Evolutionary conservation across 768 basidiomycete species (phyloP).

Genomic region (Cubamyces sp.): DNA sequence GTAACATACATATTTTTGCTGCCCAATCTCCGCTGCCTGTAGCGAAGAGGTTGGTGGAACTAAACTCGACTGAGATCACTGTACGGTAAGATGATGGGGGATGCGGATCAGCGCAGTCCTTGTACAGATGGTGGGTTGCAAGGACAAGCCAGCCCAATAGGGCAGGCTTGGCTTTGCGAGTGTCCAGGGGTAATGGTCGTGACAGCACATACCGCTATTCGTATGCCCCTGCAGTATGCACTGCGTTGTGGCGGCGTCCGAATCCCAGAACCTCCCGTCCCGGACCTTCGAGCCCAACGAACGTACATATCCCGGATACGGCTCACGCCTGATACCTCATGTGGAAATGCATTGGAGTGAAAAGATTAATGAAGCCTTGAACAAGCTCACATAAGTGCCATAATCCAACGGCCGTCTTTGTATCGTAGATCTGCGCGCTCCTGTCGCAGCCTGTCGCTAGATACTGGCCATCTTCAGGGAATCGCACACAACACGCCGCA

Average conservation of each 20-base stretch:
- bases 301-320: constrained; percentile 94
- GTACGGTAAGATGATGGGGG: constrained; percentile 2
- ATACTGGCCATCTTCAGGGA: constrained; percentile 91
- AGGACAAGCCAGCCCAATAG: too few relatives aligned
- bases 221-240: constrained; percentile 88
- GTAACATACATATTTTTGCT: constrained; percentile 70
- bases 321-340: constrained; percentile 69
- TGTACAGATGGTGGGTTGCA: neutral
- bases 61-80: constrained; percentile 77
- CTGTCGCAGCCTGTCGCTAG: constrained; percentile 97
- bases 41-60: constrained; percentile 61
- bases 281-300: constrained; percentile 95
- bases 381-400: constrained; percentile 56
- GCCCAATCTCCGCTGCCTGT: constrained; percentile 75
- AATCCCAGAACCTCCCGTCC: constrained; percentile 93
- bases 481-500: constrained; percentile 89
- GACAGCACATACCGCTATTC: constrained; percentile 68
- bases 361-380: neutral
- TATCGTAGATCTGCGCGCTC: constrained; percentile 94
- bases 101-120: neutral
- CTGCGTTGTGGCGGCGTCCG: constrained; percentile 77
- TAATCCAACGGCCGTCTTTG: constrained; percentile 80
- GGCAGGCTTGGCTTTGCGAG: too few relatives aligned
- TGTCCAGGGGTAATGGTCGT: too few relatives aligned
- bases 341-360: constrained; percentile 64